Base-by-base conservation (phyloP, 306 rosid genomes). In the Purshia tridentata region DNA sequence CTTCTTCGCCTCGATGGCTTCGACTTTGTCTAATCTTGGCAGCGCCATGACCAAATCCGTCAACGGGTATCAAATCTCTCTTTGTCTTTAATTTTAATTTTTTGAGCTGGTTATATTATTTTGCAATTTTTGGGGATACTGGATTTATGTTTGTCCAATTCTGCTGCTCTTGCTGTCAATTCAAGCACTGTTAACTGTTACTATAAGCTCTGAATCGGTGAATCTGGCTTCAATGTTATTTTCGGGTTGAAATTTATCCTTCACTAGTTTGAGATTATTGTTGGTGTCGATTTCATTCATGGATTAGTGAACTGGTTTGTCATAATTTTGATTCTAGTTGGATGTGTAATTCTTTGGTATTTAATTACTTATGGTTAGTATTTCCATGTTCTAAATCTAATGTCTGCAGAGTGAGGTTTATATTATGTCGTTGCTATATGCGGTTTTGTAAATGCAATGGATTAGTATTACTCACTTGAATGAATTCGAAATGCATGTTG, bases 1-100 rank as follows among this genome's bases (percentile, higher is more conserved):
- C 23, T 88, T 91, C 67, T 87, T 91, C 45, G 81, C 94, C 63
- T 86, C 97, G 5, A 66, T 91, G 63, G 90, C 97, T 77, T 82
- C 94, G 23, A 77, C 88, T 81, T 70, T 86, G 76, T 74, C 92
- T 73, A 90, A 70, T 82, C 78, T 90, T 6, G 86, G 92, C 6
- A 81, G 76, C 77, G 88, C 81, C 69, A 73, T 80, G 84, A 74
- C 85, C 86, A 91, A 91, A 88, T 91, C 97, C 22, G 94, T 85
- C 59, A 91, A 83, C 61, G 90, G 89, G 97, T 91, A 85, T 48
- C 9, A 53, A 15, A 39, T 52, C 68, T 54, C 69, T 9, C 44
- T 37, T 19, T 23, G 71, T 8, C 22, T 39, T 13, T 41, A 8
- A 7, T 10, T 15, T 68, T 35, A 9, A 37, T 19, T 2, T 40